Percentiles rank a stretch among this genome's conserved stretches.
phyloP scores from a whole-genome alignment of 805 yeast genomes.

The Diddensiella transvaalensis region DNA sequence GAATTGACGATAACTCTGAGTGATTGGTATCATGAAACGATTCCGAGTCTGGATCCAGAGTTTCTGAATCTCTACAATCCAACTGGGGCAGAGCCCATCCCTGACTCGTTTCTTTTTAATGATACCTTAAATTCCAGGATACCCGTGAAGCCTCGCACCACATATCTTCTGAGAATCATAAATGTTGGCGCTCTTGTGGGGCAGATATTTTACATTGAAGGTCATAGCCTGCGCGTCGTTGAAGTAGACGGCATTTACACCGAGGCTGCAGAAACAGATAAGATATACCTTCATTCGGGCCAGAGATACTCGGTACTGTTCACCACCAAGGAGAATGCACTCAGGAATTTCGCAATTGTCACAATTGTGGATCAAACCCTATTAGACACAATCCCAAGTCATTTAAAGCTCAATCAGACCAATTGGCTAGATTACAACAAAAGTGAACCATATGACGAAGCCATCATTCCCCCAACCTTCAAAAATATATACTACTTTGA shows the following conservation, averaged over 20 bases:
- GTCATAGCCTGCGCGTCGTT: conserved; percentile 75
- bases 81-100: conserved; percentile 96
- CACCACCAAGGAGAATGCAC: conserved; percentile 59
- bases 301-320: conserved; percentile 82
- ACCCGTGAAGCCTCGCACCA: conserved; percentile 70
- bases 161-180: conserved; percentile 72
- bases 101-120: conserved; percentile 72
- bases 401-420: conserved; percentile 65
- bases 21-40: conserved; percentile 80
- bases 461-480: conserved; percentile 33
- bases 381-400: conserved; percentile 69
- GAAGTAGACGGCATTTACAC: conserved; percentile 88
- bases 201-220: conserved; percentile 83
- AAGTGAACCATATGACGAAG: conserved; percentile 43
- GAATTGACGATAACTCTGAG: conserved; percentile 62
- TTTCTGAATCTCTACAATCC: conserved; percentile 78
- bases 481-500: conserved; percentile 56
- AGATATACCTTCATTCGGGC: conserved; percentile 78
- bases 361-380: conserved; percentile 73
- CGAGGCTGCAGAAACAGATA: conserved; percentile 53
- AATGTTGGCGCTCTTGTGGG: conserved; percentile 89
- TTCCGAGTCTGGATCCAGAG: conserved; percentile 35
- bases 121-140: conserved; percentile 55
- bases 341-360: conserved; percentile 71
- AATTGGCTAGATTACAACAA: conserved; percentile 57